Evolutionary conservation across 345 rosid species (phyloP), one percentile per base, ranked within the genome.

Genomic region (Hirschfeldia incana): DNA sequence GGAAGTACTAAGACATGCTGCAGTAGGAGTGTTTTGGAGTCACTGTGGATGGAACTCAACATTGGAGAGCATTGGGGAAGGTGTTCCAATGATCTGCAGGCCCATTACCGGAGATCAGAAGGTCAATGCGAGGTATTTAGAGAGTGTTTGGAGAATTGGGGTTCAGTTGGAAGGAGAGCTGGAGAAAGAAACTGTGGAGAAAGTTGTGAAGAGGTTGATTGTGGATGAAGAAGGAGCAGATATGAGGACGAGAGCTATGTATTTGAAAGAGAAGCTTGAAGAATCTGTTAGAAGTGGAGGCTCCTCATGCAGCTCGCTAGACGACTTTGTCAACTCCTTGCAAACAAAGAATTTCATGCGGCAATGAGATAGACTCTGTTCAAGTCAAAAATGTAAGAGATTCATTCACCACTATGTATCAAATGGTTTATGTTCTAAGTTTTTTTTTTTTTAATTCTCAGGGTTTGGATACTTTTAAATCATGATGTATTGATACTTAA

Each of bases 11-110:
- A 29, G 32, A 29, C 32, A 29, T 29, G 3, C 32, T 29, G 32
- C 32, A 1, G 32, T 29, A 29, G 32, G 32, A 29, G 32, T 3
- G 32, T 29, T 29, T 4, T 29, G 32, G 32, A 29, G 32, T 29
- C 32, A 29, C 32, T 29, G 32, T 29, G 32, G 32, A 29, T 29
- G 32, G 32, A 29, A 29, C 32, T 29, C 32, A 29, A 29, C 32
- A 4, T 4, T 29, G 4, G 90, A 87, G 69, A 85, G 87, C 77
- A 58, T 85, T 17, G 76, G 81, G 34, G 89, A 81, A 81, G 88
- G 89, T 8, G 83, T 87, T 36, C 89, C 89, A 0, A 71, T 87
- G 80, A 79, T 87, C 0, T 87, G 88, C 42, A 83, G 80, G 21
- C 88, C 89, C n/a, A 53, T 59, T 37, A 76, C 82, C 0, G 88